phyloP scores from a whole-genome alignment of 371 early-diverging fungal genomes.

The Rhizopus stolonifer region DNA sequence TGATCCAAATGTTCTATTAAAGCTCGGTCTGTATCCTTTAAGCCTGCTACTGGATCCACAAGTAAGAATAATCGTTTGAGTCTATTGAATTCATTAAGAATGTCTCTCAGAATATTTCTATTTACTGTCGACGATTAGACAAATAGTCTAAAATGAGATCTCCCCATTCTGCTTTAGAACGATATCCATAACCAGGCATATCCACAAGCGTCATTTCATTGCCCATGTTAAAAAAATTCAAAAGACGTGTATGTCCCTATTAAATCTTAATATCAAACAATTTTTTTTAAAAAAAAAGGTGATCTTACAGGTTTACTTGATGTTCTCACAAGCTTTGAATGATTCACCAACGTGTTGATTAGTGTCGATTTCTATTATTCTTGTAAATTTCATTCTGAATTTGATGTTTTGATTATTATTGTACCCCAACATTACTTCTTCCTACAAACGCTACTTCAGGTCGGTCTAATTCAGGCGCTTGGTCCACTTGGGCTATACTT shows the following conservation, averaged over 20 bases:
- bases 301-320: constrained; percentile 72
- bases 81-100: constrained; percentile 24
- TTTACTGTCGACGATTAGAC: constrained; percentile 57
- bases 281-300: background rate
- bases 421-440: constrained; percentile 74
- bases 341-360: constrained; percentile 64
- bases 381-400: background rate
- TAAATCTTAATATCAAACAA: background rate
- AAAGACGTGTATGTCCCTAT: constrained; percentile 69
- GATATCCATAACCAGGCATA: constrained; percentile 82
- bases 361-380: constrained; percentile 65
- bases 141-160: constrained; percentile 66
- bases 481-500: constrained; percentile 30
- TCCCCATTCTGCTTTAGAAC: constrained; percentile 75
- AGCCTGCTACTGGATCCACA: constrained; percentile 67
- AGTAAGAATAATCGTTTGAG: constrained; percentile 64
- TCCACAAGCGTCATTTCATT: constrained; percentile 67
- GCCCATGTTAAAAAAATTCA: constrained; percentile 71
- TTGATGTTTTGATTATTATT: background rate
- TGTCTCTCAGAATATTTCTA: background rate
- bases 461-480: constrained; percentile 27
- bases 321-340: constrained; percentile 65
- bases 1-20: constrained; percentile 60
- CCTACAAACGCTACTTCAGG: constrained; percentile 69
- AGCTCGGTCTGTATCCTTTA: constrained; percentile 63